A percentile compares a stretch with the other conserved stretches of the same genome.
Conservation (phyloP, 164 flowering plant species). For the Piper betle region DNA sequence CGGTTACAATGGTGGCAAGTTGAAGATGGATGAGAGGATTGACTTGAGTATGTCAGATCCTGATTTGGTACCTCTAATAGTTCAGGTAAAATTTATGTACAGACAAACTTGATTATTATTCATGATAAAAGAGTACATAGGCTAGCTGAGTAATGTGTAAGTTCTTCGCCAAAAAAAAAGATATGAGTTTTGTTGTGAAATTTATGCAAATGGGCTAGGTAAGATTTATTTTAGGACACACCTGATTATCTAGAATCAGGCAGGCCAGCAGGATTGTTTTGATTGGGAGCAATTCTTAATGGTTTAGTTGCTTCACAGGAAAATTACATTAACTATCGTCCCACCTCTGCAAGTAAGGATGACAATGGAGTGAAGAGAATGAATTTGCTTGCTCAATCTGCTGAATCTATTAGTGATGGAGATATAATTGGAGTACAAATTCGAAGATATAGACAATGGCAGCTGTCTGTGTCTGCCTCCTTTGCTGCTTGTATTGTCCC, state of each 20-base stretch:
- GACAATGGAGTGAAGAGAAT: constrained; percentile 67
- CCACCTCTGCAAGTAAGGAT: constrained; percentile 64
- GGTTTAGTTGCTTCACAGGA: constrained; percentile 39
- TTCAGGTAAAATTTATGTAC: constrained; percentile 49
- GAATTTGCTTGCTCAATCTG: constrained; percentile 81
- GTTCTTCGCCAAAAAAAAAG: no score
- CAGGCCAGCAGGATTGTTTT: no score
- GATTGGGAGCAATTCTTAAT: not conserved
- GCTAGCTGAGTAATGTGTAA: no score
- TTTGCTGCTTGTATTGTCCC: constrained; percentile 75
- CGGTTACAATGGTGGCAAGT: constrained; percentile 71
- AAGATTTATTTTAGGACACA: no score
- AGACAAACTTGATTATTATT: no score
- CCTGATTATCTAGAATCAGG: no score
- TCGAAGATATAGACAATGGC: constrained; percentile 91
- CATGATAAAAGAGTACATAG: no score
- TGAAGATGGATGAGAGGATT: constrained; percentile 89
- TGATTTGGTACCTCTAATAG: constrained; percentile 85
- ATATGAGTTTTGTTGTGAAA: no score
- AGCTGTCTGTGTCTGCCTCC: constrained; percentile 58
- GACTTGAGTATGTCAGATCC: constrained; percentile 93
- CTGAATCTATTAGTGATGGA: constrained; percentile 90
- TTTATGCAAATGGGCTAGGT: no score
- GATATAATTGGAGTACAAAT: constrained; percentile 93
- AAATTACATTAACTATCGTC: constrained; percentile 81